Conservation (phyloP, 495 filamentous ascomycete species). For the Astrothelium macrocarpum region DNA sequence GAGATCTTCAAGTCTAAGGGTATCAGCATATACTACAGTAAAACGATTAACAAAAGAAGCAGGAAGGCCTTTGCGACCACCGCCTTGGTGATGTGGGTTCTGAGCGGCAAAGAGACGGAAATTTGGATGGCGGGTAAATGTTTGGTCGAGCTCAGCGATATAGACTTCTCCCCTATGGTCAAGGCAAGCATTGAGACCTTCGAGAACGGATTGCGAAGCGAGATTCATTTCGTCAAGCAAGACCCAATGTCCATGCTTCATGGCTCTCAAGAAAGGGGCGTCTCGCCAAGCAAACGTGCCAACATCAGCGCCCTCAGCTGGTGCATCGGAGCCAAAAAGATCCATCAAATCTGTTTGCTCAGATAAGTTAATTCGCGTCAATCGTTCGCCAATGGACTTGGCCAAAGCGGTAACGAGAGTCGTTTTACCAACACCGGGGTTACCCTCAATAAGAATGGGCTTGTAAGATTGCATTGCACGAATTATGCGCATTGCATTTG, state of each 20-base stretch:
- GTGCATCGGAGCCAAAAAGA: constrained; percentile 93
- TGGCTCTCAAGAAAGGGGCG: constrained; percentile 87
- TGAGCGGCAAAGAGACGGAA: constrained; percentile 94
- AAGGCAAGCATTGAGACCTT: constrained; percentile 92
- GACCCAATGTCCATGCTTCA: constrained; percentile 95
- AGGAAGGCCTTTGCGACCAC: constrained; percentile 89
- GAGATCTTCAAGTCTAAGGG: constrained; percentile 71
- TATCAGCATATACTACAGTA: constrained; percentile 91
- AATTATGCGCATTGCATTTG: constrained; percentile 81
- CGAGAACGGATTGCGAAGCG: constrained; percentile 91
- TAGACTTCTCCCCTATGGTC: constrained; percentile 97
- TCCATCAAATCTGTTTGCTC: constrained; percentile 98
- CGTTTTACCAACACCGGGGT: constrained; percentile 95
- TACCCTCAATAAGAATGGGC: constrained; percentile 89
- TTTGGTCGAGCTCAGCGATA: constrained; percentile 86
- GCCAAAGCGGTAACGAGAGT: constrained; percentile 81
- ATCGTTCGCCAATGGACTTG: constrained; percentile 59
- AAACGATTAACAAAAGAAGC: constrained; percentile 97
- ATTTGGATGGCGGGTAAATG: constrained; percentile 77
- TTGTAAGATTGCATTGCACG: constrained; percentile 83
- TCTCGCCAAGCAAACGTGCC: constrained; percentile 92
- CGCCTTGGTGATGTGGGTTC: constrained; percentile 95
- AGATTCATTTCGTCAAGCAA: constrained; percentile 98
- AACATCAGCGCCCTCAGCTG: constrained; percentile 75
- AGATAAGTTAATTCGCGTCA: constrained; percentile 91